Base-by-base conservation (phyloP, 805 yeast species). In the Naumovozyma baii region DNA sequence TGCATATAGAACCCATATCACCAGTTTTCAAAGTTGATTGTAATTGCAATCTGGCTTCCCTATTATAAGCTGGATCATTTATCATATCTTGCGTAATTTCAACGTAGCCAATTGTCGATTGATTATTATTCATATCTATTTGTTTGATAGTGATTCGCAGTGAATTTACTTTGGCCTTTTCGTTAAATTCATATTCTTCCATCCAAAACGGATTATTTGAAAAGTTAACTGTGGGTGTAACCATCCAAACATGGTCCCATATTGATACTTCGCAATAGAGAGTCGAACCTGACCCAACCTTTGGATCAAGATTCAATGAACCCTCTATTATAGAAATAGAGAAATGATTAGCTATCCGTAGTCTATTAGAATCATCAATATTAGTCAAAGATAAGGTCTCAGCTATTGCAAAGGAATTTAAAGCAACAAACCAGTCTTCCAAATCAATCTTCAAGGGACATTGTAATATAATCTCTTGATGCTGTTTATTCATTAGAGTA, bases 161-260 rank as follows among this genome's bases (percentile, higher is more conserved):
- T 54, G 66, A 68, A 51, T 69, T 74, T 2, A 78, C 75, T 34
- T 69, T 44, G 5, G 64, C 39, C 8, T 83, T 80, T 32, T 79
- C 63, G 37, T 78, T 74, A n/a, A 82, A 63, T 2, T 70, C 62
- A 52, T 83, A 82, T 34, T 69, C 74, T 52, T 88, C 95, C 53
- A 87, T 76, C 92, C 95, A 88, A 54, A 84, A 84, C 1, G 94
- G 88, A 39, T 70, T 69, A 0, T 57, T 47, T 2, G 58, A 41
- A 34, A 71, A 64, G 29, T 67, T 63, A 0, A 80, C 80, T 5
- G 74, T 66, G 2, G 87, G 79, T 0, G 96, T 84, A 47, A 86
- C 67, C 30, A 83, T 84, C 85, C 90, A 82, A 0, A 81, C 76
- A 35, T 74, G 68, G 15, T 74, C 78, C 81, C 92, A 82, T 56